Evolutionary conservation across 2,329 filamentous ascomycete genomes (phyloP).

Genomic region (Xylariomycetidae sp.): DNA sequence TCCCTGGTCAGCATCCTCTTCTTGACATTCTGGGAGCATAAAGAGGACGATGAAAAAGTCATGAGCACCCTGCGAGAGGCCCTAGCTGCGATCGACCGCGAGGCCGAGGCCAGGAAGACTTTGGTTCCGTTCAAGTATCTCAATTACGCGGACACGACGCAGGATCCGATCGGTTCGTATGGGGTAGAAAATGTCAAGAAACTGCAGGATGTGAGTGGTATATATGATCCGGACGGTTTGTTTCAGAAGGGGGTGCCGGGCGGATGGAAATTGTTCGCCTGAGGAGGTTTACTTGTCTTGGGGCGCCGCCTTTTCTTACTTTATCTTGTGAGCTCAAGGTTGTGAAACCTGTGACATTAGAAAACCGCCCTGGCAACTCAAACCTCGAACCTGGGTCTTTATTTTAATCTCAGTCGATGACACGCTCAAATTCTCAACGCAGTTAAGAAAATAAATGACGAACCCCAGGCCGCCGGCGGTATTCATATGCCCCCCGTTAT

Average conservation of each 20-base stretch:
- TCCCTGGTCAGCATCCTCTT: constrained; percentile 8
- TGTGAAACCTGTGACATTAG: too few species aligned
- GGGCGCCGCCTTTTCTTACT: too few species aligned
- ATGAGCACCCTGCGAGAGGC: not conserved
- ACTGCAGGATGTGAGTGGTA: constrained; percentile 15
- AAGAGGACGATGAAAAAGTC: constrained; percentile 9
- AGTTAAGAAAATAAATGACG: too few species aligned
- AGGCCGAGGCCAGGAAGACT: constrained; percentile 1
- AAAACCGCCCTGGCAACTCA: too few species aligned
- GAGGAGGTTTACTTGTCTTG: too few species aligned
- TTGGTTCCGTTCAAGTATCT: constrained; percentile 10
- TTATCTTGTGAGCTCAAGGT: too few species aligned
- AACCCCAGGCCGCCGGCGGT: too few species aligned
- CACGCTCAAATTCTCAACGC: too few species aligned
- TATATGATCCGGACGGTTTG: constrained; percentile 21
- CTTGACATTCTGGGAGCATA: constrained; percentile 7
- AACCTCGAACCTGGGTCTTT: too few species aligned
- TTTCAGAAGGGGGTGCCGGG: constrained; percentile 20
- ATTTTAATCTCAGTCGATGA: too few species aligned
- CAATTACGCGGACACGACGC: constrained; percentile 14
- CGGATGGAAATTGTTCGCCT: constrained; percentile 15
- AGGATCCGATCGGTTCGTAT: constrained; percentile 14
- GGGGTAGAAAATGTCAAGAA: constrained; percentile 8
- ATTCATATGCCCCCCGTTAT: too few species aligned
- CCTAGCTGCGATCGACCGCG: constrained; percentile 6